phyloP scores from a whole-genome alignment of 2,329 filamentous ascomycete genomes.

The Emmonsiellopsis sp. region DNA sequence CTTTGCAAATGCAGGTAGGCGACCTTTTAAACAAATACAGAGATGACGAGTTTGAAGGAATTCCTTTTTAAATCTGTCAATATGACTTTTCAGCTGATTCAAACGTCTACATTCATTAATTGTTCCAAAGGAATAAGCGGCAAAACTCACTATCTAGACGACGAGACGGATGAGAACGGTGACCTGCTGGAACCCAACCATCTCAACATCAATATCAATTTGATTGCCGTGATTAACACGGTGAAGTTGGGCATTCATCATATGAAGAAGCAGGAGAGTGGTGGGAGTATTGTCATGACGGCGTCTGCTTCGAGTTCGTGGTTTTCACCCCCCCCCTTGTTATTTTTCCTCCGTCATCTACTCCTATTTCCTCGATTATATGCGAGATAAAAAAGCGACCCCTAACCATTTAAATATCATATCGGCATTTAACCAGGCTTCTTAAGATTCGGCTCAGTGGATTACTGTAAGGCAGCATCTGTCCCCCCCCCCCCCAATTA shows the following conservation, averaged over 20 bases:
- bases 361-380: too few relatives aligned
- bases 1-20: constrained; percentile 41
- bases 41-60: too few relatives aligned
- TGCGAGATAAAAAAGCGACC: too few relatives aligned
- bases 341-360: too few relatives aligned
- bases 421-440: constrained; percentile 18
- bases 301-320: constrained; percentile 37
- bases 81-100: too few relatives aligned
- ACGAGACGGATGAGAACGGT: constrained; percentile 42
- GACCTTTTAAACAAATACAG: background rate
- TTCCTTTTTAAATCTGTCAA: too few relatives aligned
- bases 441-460: constrained; percentile 42
- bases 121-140: constrained; percentile 37
- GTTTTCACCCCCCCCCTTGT: too few relatives aligned
- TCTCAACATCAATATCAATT: constrained; percentile 41
- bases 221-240: constrained; percentile 44
- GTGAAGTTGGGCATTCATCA: constrained; percentile 41
- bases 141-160: constrained; percentile 38
- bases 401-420: background rate
- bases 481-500: constrained; percentile 8
- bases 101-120: background rate
- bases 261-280: constrained; percentile 39
- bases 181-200: constrained; percentile 39
- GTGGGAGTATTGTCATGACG: constrained; percentile 48
- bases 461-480: constrained; percentile 36